These are phyloP conservation scores for Pichia sp. DNA, from an alignment of 1,139 yeast species.

Conservation along the genomic window DNA sequence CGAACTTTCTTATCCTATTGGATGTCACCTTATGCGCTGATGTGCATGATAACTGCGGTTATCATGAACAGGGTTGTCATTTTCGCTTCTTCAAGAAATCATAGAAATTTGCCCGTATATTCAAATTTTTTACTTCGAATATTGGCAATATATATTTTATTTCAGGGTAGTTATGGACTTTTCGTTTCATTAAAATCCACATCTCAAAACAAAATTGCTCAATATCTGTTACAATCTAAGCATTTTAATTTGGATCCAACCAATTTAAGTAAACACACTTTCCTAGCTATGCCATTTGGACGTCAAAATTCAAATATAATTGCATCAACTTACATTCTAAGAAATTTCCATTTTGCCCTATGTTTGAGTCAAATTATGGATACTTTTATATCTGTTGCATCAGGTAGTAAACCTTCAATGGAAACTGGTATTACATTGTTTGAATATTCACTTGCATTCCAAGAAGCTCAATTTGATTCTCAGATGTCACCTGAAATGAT, in stretches of 20 bases:
- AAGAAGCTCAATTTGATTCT: constrained; percentile 46
- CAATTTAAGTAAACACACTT: constrained; percentile 12
- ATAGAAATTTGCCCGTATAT: constrained; percentile 28
- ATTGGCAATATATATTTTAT: constrained; percentile 27
- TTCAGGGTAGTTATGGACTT: constrained; percentile 25
- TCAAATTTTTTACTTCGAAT: constrained; percentile 24
- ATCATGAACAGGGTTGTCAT: constrained; percentile 57
- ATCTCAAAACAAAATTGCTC: constrained; percentile 11
- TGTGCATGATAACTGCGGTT: constrained; percentile 59
- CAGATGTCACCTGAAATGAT: constrained; percentile 42
- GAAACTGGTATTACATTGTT: constrained; percentile 68
- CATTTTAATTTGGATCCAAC: constrained; percentile 33
- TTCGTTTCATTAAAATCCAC: constrained; percentile 25
- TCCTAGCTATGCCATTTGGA: constrained; percentile 11
- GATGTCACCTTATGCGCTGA: constrained; percentile 42
- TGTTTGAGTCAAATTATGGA: constrained; percentile 66
- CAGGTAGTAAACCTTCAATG: constrained; percentile 50
- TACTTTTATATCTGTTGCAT: constrained; percentile 55
- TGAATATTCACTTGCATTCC: constrained; percentile 68
- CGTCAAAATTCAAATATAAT: constrained; percentile 27
- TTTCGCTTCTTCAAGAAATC: constrained; percentile 53
- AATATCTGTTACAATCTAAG: constrained; percentile 8
- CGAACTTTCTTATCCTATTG: constrained; percentile 31
- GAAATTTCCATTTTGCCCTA: constrained; percentile 56
- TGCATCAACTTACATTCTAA: constrained; percentile 50